phyloP scores from a whole-genome alignment of 306 rosid genomes.

The Medicago truncatula region MtrunA17r5.0-ANR NC_053048.1:9085501-9086000 shows the following conservation, averaged over 20 bases:
- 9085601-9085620: slow-evolving; percentile 41
- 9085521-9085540: not conserved
- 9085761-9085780: slow-evolving; percentile 50
- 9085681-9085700: slow-evolving; percentile 37
- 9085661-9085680: not conserved
- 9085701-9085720: slow-evolving; percentile 45
- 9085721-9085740: slow-evolving; percentile 49
- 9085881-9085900: slow-evolving; percentile 52
- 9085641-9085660: slow-evolving; percentile 48
- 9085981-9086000: slow-evolving; percentile 51
- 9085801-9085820: slow-evolving; percentile 50
- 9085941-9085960: slow-evolving; percentile 57
- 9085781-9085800: slow-evolving; percentile 51
- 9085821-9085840: slow-evolving; percentile 47
- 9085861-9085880: slow-evolving; percentile 44
- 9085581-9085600: not conserved
- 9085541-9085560: not conserved
- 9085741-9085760: slow-evolving; percentile 43
- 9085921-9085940: slow-evolving; percentile 48
- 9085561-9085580: not conserved
- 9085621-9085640: slow-evolving; percentile 42
- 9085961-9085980: slow-evolving; percentile 44
- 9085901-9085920: slow-evolving; percentile 59
- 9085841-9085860: slow-evolving; percentile 51
- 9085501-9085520: not conserved